A percentile compares a stretch with the other conserved stretches of the same genome.
Evolutionary conservation across 108 stramenopile genomes (phyloP).

Genomic region (Asterionellopsis glacialis): DNA sequence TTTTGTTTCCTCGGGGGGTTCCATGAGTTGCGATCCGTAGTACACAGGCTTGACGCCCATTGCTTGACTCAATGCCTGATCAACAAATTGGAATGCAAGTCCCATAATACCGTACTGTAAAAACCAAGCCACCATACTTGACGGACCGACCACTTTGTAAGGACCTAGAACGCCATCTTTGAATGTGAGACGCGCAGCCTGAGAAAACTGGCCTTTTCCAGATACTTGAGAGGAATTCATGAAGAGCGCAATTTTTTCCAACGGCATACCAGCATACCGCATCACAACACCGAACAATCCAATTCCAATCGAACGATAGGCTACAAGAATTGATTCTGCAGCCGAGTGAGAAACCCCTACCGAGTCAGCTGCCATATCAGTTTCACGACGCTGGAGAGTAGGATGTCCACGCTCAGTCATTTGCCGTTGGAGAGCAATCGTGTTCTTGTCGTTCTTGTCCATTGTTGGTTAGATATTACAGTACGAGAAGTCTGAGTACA

Average conservation of each 20-base stretch:
- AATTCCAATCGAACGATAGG: constrained; percentile 69
- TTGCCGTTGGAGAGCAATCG: no score
- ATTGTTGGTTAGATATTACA: no score
- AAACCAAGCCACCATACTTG: constrained; percentile 67
- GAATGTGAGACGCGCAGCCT: constrained; percentile 53
- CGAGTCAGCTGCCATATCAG: not conserved
- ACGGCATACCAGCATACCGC: constrained; percentile 68
- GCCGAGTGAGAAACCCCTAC: not conserved
- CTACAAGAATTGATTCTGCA: constrained; percentile 36
- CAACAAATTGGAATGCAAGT: constrained; percentile 60
- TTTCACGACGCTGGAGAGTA: not conserved
- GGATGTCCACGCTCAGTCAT: not conserved
- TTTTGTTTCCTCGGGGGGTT: constrained; percentile 17
- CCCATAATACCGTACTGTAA: constrained; percentile 74
- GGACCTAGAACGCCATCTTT: constrained; percentile 47
- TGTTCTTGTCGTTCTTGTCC: no score
- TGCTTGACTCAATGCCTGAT: constrained; percentile 40
- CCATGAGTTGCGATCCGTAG: constrained; percentile 65
- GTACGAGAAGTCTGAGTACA: no score
- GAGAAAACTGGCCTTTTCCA: constrained; percentile 43
- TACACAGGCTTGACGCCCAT: constrained; percentile 45
- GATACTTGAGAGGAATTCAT: constrained; percentile 70
- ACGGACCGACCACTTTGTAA: constrained; percentile 66
- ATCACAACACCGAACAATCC: constrained; percentile 62
- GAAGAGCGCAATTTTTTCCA: constrained; percentile 77